These are phyloP conservation scores for Colletotrichum ledebouriae DNA, from an alignment of 2,329 filamentous ascomycete genomes.

Conservation along the genomic window DNA sequence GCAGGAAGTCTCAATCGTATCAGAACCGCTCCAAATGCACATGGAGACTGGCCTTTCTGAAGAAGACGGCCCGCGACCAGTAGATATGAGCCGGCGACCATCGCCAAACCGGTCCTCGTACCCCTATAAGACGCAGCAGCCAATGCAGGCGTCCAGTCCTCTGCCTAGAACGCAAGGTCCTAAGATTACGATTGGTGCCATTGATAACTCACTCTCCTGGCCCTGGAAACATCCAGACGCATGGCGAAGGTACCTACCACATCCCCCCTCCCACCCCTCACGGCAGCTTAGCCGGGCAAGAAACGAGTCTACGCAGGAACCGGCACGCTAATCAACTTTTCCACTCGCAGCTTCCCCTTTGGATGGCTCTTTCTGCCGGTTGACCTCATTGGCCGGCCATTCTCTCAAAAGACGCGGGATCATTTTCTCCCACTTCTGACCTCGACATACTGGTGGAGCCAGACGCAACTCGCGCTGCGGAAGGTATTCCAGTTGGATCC, in stretches of 20 bases:
- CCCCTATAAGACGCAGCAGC: constrained; percentile 83
- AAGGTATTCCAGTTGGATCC: constrained; percentile 91
- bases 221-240: constrained; percentile 99
- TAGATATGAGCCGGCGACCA: constrained; percentile 63
- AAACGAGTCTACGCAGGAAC: not conserved
- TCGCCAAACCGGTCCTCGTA: constrained; percentile 61
- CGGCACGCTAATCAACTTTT: constrained; percentile 20
- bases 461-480: constrained; percentile 89
- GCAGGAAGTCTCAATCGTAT: constrained; percentile 86
- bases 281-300: not conserved
- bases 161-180: constrained; percentile 62
- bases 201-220: constrained; percentile 98
- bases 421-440: constrained; percentile 97
- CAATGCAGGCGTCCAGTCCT: constrained; percentile 81
- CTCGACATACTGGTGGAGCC: constrained; percentile 96
- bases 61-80: constrained; percentile 72
- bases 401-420: constrained; percentile 91
- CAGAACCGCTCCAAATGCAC: constrained; percentile 81
- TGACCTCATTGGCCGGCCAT: constrained; percentile 94
- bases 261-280: not conserved
- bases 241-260: constrained; percentile 67
- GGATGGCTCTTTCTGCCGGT: constrained; percentile 98
- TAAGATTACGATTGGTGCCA: constrained; percentile 85
- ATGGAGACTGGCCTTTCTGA: constrained; percentile 62
- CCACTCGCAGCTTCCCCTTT: constrained; percentile 85